Evolutionary conservation across 2,329 filamentous ascomycete genomes (phyloP).

Genomic region (Botrytis paeoniae): DNA sequence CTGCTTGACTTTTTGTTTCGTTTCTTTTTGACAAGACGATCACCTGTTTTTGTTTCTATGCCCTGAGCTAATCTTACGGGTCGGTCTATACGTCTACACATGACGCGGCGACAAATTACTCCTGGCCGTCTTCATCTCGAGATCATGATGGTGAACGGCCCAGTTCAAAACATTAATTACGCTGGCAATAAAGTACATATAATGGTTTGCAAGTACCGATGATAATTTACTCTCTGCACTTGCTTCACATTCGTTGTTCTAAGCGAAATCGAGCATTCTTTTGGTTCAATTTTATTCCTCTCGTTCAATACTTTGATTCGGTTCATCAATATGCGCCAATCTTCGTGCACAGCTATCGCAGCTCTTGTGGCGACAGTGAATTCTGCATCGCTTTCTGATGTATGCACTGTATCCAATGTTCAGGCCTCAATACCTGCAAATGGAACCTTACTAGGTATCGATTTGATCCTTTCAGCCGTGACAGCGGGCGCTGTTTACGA

Average conservation of each 20-base stretch:
- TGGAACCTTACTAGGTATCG: conserved; percentile 18
- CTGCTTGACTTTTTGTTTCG: not conserved
- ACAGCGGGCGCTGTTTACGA: conserved; percentile 40
- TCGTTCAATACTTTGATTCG: not conserved
- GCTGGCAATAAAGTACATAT: not conserved
- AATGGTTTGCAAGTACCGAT: not conserved
- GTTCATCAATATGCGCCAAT: not conserved
- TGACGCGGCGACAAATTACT: not conserved
- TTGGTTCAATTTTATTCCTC: not conserved
- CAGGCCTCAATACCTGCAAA: conserved; percentile 5
- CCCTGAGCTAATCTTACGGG: not conserved
- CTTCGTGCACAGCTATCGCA: conserved; percentile 21
- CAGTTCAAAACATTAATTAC: not conserved
- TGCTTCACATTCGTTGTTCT: not conserved
- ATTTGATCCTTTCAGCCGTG: conserved; percentile 38
- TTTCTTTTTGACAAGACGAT: not conserved
- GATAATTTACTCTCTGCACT: not conserved
- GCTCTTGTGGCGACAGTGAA: conserved; percentile 8
- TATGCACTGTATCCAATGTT: conserved; percentile 1
- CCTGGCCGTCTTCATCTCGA: not conserved
- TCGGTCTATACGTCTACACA: not conserved
- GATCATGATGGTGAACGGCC: not conserved
- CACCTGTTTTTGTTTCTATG: not conserved
- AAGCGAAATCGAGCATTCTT: not conserved
- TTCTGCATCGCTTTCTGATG: not conserved